Base-by-base conservation (phyloP, 169 alveolate species). In the Cyclospora cayetanensis region DNA sequence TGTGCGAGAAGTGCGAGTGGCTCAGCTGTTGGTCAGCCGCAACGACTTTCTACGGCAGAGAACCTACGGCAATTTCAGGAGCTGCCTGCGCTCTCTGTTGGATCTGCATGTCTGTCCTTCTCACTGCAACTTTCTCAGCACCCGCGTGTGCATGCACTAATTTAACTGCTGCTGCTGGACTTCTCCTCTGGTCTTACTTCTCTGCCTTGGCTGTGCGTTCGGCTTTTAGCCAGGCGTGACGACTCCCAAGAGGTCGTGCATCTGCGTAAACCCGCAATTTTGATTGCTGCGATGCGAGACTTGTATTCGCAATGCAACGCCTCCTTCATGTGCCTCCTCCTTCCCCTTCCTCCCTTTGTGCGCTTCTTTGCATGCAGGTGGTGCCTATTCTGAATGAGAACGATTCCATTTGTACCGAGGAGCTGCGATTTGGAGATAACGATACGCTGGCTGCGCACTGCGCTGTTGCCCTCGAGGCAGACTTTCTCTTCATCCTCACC, bases 371-470 rank as follows among this genome's bases (percentile, higher is more conserved):
- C 7, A 25, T 9, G 9, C 42, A 84, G 91, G 96, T 92, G 39
- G 95, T 94, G 25, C 96, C 96, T 20, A 92, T 94, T 27, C 84
- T 94, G 39, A 94, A 94, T 50, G 96, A 94, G 90, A 94, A 94
- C 91, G 96, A 94, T 46, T 74, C 93, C 1, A 80, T 94, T 18
- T 70, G 93, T 20, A 87, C 94, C 20, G 94, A 53, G 25, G 92
- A 90, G 72, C 92, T 94, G 43, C 91, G 92, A 9, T 92, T 94
- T 68, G 96, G 96, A 9, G 94, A 94, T 66, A 94, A 94, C 66
- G 96, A 94, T 63, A 92, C 94, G 5, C 93, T 94, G 25, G 94
- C 96, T 7, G 96, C 96, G 20, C 90, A 90, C 35, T 79, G 93
- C 46, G 96, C 96, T 31, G 94, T 92, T 4, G 93, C 93, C 31